Conservation (phyloP, 148 eudicot species). For the Limonium bicolor region DNA sequence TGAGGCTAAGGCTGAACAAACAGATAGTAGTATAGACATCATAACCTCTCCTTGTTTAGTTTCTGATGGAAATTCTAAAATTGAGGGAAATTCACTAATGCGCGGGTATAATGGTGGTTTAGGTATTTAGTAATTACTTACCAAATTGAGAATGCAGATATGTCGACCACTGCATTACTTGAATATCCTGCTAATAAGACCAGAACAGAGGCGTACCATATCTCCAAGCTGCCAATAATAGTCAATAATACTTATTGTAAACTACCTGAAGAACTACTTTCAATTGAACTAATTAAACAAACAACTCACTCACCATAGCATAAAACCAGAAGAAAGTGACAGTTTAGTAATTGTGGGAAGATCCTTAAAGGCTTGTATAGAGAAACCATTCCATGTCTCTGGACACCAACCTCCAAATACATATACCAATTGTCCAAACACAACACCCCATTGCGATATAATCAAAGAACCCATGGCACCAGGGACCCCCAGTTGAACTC, state of each 20-base stretch:
- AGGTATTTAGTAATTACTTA: too few species aligned
- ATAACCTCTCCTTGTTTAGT: too few species aligned
- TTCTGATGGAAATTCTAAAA: too few species aligned
- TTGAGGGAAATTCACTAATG: too few species aligned
- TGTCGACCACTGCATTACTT: slow-evolving; percentile 14
- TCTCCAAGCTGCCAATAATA: slow-evolving; percentile 29
- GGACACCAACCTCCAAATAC: slow-evolving; percentile 20
- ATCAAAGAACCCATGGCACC: slow-evolving; percentile 9
- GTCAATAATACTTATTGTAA: too few species aligned
- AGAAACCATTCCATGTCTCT: slow-evolving; percentile 27
- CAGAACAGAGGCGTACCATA: slow-evolving; percentile 33
- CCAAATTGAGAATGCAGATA: slow-evolving; percentile 2
- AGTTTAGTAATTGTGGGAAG: slow-evolving; percentile 20
- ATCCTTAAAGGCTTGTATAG: slow-evolving; percentile 15
- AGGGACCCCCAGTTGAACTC: slow-evolving; percentile 3
- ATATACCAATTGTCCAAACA: background rate
- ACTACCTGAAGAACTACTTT: too few species aligned
- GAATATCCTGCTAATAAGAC: slow-evolving; percentile 45
- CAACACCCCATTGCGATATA: background rate
- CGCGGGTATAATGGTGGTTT: too few species aligned
- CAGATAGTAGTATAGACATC: too few species aligned
- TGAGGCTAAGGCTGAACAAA: slow-evolving; percentile 1
- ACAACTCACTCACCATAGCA: slow-evolving; percentile 28
- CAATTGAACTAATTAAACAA: too few species aligned
- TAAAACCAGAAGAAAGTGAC: slow-evolving; percentile 24